Conservation (phyloP, 2,329 filamentous ascomycete species). For the Verticillium albo-atrum region DNA sequence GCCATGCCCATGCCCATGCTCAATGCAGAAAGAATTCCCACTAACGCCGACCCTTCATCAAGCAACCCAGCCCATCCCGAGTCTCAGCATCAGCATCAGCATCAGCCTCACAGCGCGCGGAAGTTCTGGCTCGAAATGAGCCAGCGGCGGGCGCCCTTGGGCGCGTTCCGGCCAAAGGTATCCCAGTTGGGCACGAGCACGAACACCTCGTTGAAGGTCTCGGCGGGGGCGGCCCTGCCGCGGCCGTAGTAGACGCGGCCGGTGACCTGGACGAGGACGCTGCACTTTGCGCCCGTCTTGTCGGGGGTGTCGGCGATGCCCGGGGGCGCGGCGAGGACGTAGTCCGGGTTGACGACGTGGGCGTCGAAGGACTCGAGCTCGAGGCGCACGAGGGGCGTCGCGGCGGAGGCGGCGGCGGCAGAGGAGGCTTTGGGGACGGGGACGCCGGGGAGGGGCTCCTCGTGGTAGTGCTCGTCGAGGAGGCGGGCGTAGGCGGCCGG, state of each 20-base stretch:
- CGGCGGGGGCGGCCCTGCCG: conserved; percentile 55
- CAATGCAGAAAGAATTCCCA: too few species aligned
- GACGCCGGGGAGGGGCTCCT: conserved; percentile 4
- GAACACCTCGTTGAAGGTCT: conserved; percentile 75
- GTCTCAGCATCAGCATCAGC: conserved; percentile 18
- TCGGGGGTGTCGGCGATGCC: conserved; percentile 35
- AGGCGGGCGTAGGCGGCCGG: conserved; percentile 63
- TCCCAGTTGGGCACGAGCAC: conserved; percentile 76
- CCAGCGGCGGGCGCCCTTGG: conserved; percentile 53
- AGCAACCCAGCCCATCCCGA: background rate
- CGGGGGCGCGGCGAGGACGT: conserved; percentile 48
- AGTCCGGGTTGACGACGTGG: conserved; percentile 71
- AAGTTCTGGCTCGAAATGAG: conserved; percentile 72
- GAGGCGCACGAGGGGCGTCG: conserved; percentile 48
- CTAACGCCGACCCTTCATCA: background rate
- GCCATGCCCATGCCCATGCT: too few species aligned
- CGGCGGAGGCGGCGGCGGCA: background rate
- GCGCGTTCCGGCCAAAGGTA: conserved; percentile 45
- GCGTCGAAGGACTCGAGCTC: conserved; percentile 73
- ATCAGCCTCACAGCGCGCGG: conserved; percentile 40
- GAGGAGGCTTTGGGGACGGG: background rate
- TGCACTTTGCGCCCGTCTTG: conserved; percentile 54
- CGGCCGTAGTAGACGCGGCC: conserved; percentile 68
- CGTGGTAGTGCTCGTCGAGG: conserved; percentile 52
- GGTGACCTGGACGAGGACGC: conserved; percentile 68